These are phyloP conservation scores for Fennellomyces sp. DNA, from an alignment of 371 early-diverging fungal genomes.

Conservation along the genomic window DNA sequence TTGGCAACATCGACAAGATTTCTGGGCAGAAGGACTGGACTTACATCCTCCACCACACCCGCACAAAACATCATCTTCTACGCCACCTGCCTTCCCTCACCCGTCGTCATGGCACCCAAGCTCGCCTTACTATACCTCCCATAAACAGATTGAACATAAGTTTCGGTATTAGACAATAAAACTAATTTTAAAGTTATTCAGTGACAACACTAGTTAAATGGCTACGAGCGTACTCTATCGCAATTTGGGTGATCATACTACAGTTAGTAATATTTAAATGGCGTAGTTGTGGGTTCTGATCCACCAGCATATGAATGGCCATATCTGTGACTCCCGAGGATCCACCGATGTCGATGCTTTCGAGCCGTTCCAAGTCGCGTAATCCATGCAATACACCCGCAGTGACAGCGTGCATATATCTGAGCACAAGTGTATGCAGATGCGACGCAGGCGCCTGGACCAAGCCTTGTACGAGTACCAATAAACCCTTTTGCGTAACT, in stretches of 20 bases:
- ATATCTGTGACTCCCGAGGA: background rate
- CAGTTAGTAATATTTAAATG: background rate
- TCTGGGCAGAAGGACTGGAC: constrained; percentile 30
- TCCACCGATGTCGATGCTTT: background rate
- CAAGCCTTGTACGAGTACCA: background rate
- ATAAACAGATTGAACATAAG: background rate
- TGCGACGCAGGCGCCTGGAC: background rate
- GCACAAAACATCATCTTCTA: background rate
- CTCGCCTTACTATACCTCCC: background rate
- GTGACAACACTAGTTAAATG: background rate
- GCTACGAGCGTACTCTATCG: background rate
- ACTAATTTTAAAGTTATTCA: background rate
- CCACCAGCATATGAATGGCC: background rate
- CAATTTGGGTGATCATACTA: background rate
- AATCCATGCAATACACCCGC: background rate
- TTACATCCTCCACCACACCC: background rate
- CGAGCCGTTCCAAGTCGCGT: background rate
- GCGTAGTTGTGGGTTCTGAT: background rate
- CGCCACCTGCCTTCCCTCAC: background rate
- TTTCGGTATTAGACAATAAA: background rate
- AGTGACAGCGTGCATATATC: background rate
- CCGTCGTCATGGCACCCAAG: constrained; percentile 3
- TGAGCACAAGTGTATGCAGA: background rate
- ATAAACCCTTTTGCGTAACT: background rate
- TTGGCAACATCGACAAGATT: constrained; percentile 42